A percentile compares a stretch with the other conserved stretches of the same genome.
Conservation (phyloP, 495 filamentous ascomycete genomes). For the Annulohypoxylon moriforme region DNA sequence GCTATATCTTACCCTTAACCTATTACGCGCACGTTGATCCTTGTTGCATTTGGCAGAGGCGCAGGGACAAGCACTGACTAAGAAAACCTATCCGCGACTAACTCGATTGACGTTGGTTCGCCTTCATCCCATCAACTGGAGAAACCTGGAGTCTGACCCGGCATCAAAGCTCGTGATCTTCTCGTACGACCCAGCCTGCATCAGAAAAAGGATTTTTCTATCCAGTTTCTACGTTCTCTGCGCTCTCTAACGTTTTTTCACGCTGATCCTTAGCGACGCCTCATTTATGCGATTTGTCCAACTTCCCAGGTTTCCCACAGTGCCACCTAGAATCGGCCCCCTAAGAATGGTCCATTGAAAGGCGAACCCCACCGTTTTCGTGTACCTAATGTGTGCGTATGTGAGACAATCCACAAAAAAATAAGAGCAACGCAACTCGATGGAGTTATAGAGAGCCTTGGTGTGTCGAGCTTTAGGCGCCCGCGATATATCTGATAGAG, state of each 20-base stretch:
- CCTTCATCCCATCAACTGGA: conserved; percentile 8
- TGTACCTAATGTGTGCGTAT: conserved; percentile 26
- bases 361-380: conserved; percentile 29
- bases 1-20: conserved; percentile 8
- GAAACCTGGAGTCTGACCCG: neutral
- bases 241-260: neutral
- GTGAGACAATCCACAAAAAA: conserved; percentile 40
- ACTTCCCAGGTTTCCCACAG: conserved; percentile 8
- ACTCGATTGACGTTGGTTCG: conserved; percentile 14
- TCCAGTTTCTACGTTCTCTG: neutral
- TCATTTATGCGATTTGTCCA: conserved; percentile 11
- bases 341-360: conserved; percentile 33
- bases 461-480: conserved; percentile 14
- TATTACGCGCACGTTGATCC: conserved; percentile 28
- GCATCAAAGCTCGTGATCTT: conserved; percentile 13
- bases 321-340: conserved; percentile 17
- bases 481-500: conserved; percentile 13
- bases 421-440: conserved; percentile 20
- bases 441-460: conserved; percentile 24
- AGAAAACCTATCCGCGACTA: conserved; percentile 17
- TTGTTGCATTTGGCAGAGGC: conserved; percentile 25
- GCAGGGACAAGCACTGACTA: conserved; percentile 22
- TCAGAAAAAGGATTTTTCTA: conserved; percentile 15
- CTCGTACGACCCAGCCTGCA: conserved; percentile 23
- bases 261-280: conserved; percentile 7